phyloP scores from a whole-genome alignment of 768 basidiomycete species.

The Tulasnella calospora region DNA sequence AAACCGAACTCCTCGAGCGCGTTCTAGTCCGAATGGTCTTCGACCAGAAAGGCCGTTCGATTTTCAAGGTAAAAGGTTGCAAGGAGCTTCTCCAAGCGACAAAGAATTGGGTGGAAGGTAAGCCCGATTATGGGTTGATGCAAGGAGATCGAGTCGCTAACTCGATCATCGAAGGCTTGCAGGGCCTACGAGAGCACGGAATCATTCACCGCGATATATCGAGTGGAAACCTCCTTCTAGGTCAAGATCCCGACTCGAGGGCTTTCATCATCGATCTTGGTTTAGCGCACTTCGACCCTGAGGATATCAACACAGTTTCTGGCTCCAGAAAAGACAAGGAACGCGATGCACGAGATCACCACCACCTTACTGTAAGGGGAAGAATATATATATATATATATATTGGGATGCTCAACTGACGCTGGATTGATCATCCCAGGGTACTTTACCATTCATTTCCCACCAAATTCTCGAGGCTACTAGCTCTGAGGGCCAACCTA shows the following conservation, averaged over 20 bases:
- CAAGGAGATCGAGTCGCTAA: not conserved
- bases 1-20: not conserved
- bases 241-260: not conserved
- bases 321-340: not conserved
- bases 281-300: not conserved
- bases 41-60: not conserved
- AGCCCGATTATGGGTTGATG: not conserved
- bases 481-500: not conserved
- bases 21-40: not conserved
- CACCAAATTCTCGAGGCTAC: not conserved
- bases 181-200: not conserved
- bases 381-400: not conserved
- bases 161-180: not conserved
- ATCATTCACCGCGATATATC: not conserved
- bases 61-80: not conserved
- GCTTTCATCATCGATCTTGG: not conserved
- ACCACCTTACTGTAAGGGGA: not conserved
- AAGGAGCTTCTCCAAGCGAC: not conserved
- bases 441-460: not conserved
- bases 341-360: not conserved
- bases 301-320: not conserved
- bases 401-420: not conserved
- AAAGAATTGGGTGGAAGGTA: not conserved
- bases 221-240: not conserved
- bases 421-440: not conserved